These are phyloP conservation scores for Phytophthora pini DNA, from an alignment of 352 stramenopile species.

Conservation along the genomic window DNA sequence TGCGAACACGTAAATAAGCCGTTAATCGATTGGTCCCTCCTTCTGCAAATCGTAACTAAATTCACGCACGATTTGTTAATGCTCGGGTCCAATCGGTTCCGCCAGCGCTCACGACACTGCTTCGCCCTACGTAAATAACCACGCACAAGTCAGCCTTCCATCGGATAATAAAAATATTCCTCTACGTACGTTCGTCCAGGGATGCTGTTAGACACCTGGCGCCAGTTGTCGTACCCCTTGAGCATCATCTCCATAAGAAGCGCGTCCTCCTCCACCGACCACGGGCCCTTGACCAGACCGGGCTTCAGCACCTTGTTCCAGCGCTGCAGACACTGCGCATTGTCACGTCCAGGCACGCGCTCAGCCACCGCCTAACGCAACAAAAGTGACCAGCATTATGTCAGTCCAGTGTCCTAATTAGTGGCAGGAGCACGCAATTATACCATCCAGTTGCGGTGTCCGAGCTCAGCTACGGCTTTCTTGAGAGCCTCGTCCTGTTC, in stretches of 20 bases:
- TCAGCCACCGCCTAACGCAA: conserved; percentile 58
- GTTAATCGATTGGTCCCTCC: conserved; percentile 2
- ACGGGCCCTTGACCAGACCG: conserved; percentile 92
- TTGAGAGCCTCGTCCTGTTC: conserved; percentile 89
- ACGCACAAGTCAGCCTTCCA: background rate
- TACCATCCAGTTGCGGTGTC: conserved; percentile 91
- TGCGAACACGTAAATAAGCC: conserved; percentile 21
- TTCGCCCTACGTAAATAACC: conserved; percentile 70
- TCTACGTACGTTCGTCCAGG: conserved; percentile 65
- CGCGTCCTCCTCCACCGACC: conserved; percentile 92
- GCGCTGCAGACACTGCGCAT: conserved; percentile 86
- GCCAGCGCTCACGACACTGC: conserved; percentile 96
- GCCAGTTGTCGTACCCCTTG: conserved; percentile 80
- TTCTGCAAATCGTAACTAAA: background rate
- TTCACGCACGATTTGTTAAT: conserved; percentile 85
- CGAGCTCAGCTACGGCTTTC: conserved; percentile 75
- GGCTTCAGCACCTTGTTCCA: conserved; percentile 93
- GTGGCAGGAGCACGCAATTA: background rate
- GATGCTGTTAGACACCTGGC: conserved; percentile 71
- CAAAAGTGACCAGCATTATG: background rate
- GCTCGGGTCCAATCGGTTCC: conserved; percentile 96
- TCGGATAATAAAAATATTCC: background rate
- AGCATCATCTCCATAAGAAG: conserved; percentile 88
- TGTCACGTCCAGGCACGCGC: conserved; percentile 66
- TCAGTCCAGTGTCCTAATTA: conserved; percentile 2